Conservation (phyloP, 2,329 filamentous ascomycete species). For the Polytolypa hystricis region DNA sequence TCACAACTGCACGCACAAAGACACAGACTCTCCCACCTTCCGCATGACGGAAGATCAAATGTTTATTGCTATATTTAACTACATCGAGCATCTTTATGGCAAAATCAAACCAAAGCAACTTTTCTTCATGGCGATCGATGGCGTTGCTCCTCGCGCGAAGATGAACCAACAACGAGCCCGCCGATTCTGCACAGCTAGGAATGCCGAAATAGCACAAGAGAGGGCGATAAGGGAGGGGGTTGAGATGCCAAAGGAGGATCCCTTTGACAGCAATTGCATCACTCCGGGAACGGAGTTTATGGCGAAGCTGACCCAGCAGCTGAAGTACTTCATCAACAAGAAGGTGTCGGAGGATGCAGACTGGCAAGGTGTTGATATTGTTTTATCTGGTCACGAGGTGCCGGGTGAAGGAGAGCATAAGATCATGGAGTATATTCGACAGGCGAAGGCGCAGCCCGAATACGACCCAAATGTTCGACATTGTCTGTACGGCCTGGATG, state of each 20-base stretch:
- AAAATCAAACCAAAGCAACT: slow-evolving; percentile 98
- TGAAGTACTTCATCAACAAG: slow-evolving; percentile 98
- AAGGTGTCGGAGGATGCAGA: slow-evolving; percentile 95
- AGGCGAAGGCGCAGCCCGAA: slow-evolving; percentile 85
- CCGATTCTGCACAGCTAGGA: slow-evolving; percentile 86
- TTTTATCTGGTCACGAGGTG: slow-evolving; percentile 93
- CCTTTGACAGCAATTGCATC: slow-evolving; percentile 98
- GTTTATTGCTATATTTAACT: slow-evolving; percentile 99
- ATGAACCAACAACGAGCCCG: slow-evolving; percentile 99
- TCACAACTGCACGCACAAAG: slow-evolving; percentile 97
- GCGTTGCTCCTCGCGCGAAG: slow-evolving; percentile 92
- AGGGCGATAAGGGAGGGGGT: slow-evolving; percentile 83
- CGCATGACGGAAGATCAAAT: slow-evolving; percentile 96
- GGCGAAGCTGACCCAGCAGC: slow-evolving; percentile 84
- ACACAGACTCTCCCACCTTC: slow-evolving; percentile 82
- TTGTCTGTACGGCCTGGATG: slow-evolving; percentile 93
- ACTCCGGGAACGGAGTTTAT: slow-evolving; percentile 95
- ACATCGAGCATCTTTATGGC: slow-evolving; percentile 95
- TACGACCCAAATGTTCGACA: slow-evolving; percentile 92
- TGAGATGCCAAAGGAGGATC: slow-evolving; percentile 86
- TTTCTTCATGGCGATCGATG: slow-evolving; percentile 99
- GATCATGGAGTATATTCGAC: slow-evolving; percentile 99
- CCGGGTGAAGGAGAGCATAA: slow-evolving; percentile 98
- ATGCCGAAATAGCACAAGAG: slow-evolving; percentile 78
- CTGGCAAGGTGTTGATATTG: slow-evolving; percentile 94